These are phyloP conservation scores for Syzygium grande DNA, from an alignment of 345 rosid species.

Conservation along the genomic window DNA sequence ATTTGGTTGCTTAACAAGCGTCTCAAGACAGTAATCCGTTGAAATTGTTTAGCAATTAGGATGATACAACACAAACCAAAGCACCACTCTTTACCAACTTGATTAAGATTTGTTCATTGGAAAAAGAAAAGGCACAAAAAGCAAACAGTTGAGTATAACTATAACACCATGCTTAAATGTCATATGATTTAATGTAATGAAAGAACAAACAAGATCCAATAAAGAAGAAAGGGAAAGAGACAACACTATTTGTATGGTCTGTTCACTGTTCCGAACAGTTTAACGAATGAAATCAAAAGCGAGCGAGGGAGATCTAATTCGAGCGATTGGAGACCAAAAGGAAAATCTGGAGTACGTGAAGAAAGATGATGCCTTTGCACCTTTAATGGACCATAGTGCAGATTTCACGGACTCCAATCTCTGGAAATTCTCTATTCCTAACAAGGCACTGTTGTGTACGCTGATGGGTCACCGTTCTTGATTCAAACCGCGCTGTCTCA, in stretches of 20 bases:
- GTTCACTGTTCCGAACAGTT: neutral
- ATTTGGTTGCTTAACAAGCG: neutral
- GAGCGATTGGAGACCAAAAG: neutral
- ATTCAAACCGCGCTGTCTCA: neutral
- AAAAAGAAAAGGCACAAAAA: rapidly evolving
- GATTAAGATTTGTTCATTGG: rapidly evolving
- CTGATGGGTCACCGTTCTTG: neutral
- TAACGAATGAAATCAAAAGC: neutral
- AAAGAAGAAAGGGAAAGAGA: neutral
- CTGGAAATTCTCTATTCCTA: slow-evolving; percentile 1
- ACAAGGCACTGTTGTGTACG: neutral
- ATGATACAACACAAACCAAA: rapidly evolving
- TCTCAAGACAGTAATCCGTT: neutral
- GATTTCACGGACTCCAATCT: neutral
- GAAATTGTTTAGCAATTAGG: neutral
- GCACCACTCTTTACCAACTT: neutral
- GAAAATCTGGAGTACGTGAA: neutral
- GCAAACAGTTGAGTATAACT: neutral
- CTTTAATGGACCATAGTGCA: slow-evolving; percentile 3
- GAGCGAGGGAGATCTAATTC: neutral
- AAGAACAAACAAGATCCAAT: neutral
- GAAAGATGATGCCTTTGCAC: neutral
- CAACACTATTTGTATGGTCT: neutral
- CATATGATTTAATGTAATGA: neutral
- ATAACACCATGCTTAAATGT: neutral